Conservation (phyloP, 2,329 filamentous ascomycete species). For the Fusarium anguioides region DNA sequence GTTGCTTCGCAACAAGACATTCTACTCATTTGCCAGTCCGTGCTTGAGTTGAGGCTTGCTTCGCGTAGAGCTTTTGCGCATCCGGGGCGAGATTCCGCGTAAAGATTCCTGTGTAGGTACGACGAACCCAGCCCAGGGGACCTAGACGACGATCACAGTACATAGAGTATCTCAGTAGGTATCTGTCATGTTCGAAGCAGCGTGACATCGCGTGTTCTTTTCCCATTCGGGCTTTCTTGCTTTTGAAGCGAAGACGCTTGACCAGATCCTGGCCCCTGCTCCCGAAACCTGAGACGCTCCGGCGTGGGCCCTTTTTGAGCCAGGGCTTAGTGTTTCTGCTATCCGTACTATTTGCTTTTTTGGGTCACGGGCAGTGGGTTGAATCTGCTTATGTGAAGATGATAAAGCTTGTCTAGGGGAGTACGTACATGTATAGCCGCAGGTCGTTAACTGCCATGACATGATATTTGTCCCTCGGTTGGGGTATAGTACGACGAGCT, state of each 20-base stretch:
- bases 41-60: slow-evolving; percentile 27
- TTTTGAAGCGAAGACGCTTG: slow-evolving; percentile 17
- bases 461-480: slow-evolving; percentile 8
- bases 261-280: slow-evolving; percentile 28
- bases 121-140: slow-evolving; percentile 3
- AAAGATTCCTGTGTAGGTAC: not conserved
- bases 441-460: not conserved
- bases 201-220: slow-evolving; percentile 35
- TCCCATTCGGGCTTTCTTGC: slow-evolving; percentile 29
- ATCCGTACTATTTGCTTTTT: slow-evolving; percentile 32
- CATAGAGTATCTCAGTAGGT: slow-evolving; percentile 23
- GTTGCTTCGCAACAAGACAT: slow-evolving; percentile 2
- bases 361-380: slow-evolving; percentile 7
- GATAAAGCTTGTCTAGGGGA: slow-evolving; percentile 31
- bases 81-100: slow-evolving; percentile 11
- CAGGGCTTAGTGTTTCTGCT: slow-evolving; percentile 28
- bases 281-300: slow-evolving; percentile 46
- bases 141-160: slow-evolving; percentile 39
- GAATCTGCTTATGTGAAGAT: slow-evolving; percentile 36
- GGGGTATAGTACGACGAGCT: slow-evolving; percentile 1
- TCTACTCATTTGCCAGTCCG: not conserved
- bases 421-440: slow-evolving; percentile 2
- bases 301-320: slow-evolving; percentile 33
- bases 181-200: slow-evolving; percentile 31
- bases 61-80: slow-evolving; percentile 14